These are phyloP conservation scores for Elaeis oleifera DNA, from an alignment of 202 grass and related monocot genomes.

Conservation along the genomic window DNA sequence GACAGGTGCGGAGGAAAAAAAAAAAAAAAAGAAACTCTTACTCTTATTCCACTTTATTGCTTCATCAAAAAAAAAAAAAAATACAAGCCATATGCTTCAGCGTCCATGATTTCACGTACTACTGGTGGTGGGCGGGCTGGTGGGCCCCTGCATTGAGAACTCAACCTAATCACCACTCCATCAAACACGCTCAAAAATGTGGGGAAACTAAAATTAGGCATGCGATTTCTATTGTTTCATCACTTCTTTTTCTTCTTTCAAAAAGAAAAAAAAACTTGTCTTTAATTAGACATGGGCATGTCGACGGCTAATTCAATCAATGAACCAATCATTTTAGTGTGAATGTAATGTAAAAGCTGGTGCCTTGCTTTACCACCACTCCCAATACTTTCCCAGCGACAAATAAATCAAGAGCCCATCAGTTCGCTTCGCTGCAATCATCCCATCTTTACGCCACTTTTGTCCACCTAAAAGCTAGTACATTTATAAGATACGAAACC, in stretches of 20 bases:
- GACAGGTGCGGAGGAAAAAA: too few species aligned
- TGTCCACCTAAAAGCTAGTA: slow-evolving; percentile 30
- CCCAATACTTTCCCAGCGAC: slow-evolving; percentile 7
- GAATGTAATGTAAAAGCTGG: slow-evolving; percentile 45
- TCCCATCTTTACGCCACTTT: slow-evolving; percentile 32
- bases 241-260: too few species aligned
- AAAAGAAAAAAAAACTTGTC: too few species aligned
- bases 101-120: too few species aligned
- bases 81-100: too few species aligned
- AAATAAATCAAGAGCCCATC: slow-evolving; percentile 62
- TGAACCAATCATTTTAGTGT: slow-evolving; percentile 61
- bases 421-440: slow-evolving; percentile 41
- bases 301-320: slow-evolving; percentile 51
- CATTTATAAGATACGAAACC: slow-evolving; percentile 61
- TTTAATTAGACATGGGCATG: slow-evolving; percentile 18
- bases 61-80: too few species aligned
- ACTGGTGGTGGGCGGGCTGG: too few species aligned
- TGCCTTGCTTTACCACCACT: slow-evolving; percentile 44
- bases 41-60: too few species aligned
- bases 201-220: neutral
- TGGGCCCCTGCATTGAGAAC: too few species aligned
- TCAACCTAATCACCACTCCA: too few species aligned
- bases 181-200: too few species aligned
- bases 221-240: neutral
- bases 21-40: too few species aligned